Base-by-base conservation (phyloP, 2,329 filamentous ascomycete genomes). In the Calonectria pteridis region DNA sequence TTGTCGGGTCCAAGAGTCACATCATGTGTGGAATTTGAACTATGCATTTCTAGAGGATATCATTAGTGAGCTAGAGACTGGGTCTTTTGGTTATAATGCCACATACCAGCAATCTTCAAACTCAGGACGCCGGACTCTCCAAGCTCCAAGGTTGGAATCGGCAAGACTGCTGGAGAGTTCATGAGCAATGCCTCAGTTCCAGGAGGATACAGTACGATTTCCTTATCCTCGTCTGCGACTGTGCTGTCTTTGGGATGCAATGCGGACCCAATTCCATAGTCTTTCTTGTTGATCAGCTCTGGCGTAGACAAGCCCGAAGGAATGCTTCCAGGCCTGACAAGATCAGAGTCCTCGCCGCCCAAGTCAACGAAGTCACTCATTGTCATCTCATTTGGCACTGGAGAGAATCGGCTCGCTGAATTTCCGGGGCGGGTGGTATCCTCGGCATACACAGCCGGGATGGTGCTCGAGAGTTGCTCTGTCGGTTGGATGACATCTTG, bases 361-460 rank as follows among this genome's bases (percentile, higher is more conserved):
- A 46, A 11, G 37, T 64, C 59, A 31, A 64, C 59, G 23, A 64
- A 64, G 37, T 64, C 59, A 6, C 40, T 64, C 59, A 64, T 31
- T 16, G 0, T 13, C 35, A 31, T 64, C 26, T 64, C 59, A 31
- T 11, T 64, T 64, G 26, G 37, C 3, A n/a, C 33, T 64, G 59
- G 59, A 64, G 37, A 46, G 10, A 28, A 18, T 46, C 10, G 37
- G 2, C 13, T 26, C 16, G 40, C 37, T 46, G 11, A 1, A 46
- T 31, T 16, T n/a, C 16, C 9, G 11, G 18, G 1, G 3, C 26
- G 10, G 18, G 16, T 20, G 14, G 4, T 6, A 13, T 23, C 4
- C 10, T 46, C 37, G 4, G 9, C 26, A 31, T 31, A 37, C 11
- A n/a, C 26, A 29, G 18, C 26, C 23, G 59, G 26, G 7, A 43